These are phyloP conservation scores for Thermomucor indicae-seudaticae DNA, from an alignment of 371 early-diverging fungal species.

Conservation along the genomic window DNA sequence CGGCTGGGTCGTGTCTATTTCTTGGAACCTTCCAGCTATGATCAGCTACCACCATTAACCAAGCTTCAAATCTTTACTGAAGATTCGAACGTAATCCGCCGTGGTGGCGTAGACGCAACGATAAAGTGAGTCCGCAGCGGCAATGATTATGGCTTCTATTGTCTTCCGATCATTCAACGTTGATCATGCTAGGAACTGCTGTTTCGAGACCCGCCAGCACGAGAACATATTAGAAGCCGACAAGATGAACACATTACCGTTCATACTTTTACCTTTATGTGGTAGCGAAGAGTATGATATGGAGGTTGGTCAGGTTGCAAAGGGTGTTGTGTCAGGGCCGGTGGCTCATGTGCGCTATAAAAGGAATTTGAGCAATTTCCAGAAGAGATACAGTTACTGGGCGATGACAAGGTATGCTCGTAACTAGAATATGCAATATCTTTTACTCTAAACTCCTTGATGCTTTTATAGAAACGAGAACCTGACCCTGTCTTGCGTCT, in stretches of 20 bases:
- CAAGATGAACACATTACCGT: slow-evolving; percentile 78
- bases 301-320: slow-evolving; percentile 47
- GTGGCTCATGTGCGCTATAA: slow-evolving; percentile 13
- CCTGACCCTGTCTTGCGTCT: slow-evolving; percentile 68
- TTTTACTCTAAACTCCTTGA: background rate
- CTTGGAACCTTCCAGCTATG: slow-evolving; percentile 50
- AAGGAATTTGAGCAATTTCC: slow-evolving; percentile 94
- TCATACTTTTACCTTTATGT: slow-evolving; percentile 85
- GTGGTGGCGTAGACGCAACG: slow-evolving; percentile 82
- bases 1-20: slow-evolving; percentile 73
- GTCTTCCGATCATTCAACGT: too few species aligned
- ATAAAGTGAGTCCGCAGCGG: slow-evolving; percentile 60
- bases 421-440: background rate
- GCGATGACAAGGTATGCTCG: slow-evolving; percentile 61
- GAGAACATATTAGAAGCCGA: slow-evolving; percentile 57
- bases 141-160: too few species aligned
- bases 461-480: slow-evolving; percentile 63
- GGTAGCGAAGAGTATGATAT: slow-evolving; percentile 90
- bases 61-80: slow-evolving; percentile 86
- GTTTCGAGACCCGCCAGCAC: slow-evolving; percentile 75
- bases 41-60: slow-evolving; percentile 65
- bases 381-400: slow-evolving; percentile 86
- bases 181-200: slow-evolving; percentile 60
- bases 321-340: background rate
- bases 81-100: slow-evolving; percentile 76